phyloP scores from a whole-genome alignment of 176 grass and related monocot genomes.

The Oryza coarctata region DNA sequence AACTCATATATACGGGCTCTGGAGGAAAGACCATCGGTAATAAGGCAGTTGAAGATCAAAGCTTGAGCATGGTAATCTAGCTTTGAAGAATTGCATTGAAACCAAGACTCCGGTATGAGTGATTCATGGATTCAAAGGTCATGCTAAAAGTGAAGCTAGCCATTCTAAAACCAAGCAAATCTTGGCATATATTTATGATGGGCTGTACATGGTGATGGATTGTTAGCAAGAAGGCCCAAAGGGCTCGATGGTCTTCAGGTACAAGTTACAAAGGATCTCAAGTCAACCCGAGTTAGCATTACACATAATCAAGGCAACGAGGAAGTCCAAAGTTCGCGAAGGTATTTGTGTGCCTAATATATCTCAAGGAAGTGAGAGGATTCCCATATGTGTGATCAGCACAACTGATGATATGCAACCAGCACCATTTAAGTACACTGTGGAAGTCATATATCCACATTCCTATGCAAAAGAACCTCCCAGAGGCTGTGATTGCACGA shows the following conservation, averaged over 20 bases:
- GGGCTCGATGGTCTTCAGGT: slow-evolving; percentile 58
- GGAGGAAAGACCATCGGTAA: slow-evolving; percentile 56
- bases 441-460: slow-evolving; percentile 54
- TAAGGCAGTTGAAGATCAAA: slow-evolving; percentile 63
- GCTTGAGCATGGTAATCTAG: slow-evolving; percentile 69
- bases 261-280: slow-evolving; percentile 48
- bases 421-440: slow-evolving; percentile 56
- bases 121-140: slow-evolving; percentile 72
- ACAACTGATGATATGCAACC: slow-evolving; percentile 53
- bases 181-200: slow-evolving; percentile 66
- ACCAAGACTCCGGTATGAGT: slow-evolving; percentile 59
- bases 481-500: slow-evolving; percentile 54
- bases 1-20: slow-evolving; percentile 70
- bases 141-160: slow-evolving; percentile 40
- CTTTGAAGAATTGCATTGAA: slow-evolving; percentile 67
- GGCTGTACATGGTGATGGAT: slow-evolving; percentile 51
- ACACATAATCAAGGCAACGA: slow-evolving; percentile 52
- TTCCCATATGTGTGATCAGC: slow-evolving; percentile 61
- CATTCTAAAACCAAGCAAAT: slow-evolving; percentile 54
- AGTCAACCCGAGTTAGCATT: slow-evolving; percentile 71
- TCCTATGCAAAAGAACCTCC: slow-evolving; percentile 55
- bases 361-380: slow-evolving; percentile 56
- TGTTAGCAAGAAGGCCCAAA: slow-evolving; percentile 57
- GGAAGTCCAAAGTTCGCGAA: slow-evolving; percentile 64
- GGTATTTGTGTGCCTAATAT: slow-evolving; percentile 63